Evolutionary conservation across 192 early-diverging fungal species (phyloP), one percentile per base, ranked within the genome.

Genomic region (Funneliformis geosporum): DNA sequence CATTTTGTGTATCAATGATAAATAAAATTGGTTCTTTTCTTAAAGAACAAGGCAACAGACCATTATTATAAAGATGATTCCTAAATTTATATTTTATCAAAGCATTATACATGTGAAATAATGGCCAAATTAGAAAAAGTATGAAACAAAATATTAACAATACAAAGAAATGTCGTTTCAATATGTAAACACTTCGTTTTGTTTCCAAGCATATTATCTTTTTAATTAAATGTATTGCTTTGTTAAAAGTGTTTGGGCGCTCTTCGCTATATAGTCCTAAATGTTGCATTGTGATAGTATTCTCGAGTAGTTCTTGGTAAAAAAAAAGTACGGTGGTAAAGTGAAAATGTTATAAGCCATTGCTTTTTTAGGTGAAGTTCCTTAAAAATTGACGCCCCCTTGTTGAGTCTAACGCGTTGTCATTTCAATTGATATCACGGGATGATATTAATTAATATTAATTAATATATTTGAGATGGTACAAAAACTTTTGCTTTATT

Each of bases 11-110:
- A 60, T 87, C 89, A 38, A 85, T 81, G 8, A 90, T 85, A 82
- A 83, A 89, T 10, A 90, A 70, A 55, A 88, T 83, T 5, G 89
- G 89, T 14, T 89, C 81, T 61, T 90, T 90, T 40, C 89, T 82
- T 60, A 89, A 80, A 23, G 86, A 82, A 38, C 89, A 90, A n/a
- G 80, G 73, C 12, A 88, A 77, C 33, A 76, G 79, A 9, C 87
- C 88, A 69, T 75, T 60, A 61, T 90, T 85, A 72, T 86, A 88
- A 47, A 86, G 67, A 69, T 73, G 76, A 69, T 90, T 88, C 27
- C 83, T 81, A 44, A 86, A 4, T 81, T 89, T 89, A 79, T 85
- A 89, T 44, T 82, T 73, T 18, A 76, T 42, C 12, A 79, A 18
- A 5, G 38, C n/a, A 65, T 14, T 27, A 55, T 68, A 28, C n/a